These are phyloP conservation scores for Polymyxa betae DNA, from an alignment of 208 protist species.

Conservation along the genomic window DNA sequence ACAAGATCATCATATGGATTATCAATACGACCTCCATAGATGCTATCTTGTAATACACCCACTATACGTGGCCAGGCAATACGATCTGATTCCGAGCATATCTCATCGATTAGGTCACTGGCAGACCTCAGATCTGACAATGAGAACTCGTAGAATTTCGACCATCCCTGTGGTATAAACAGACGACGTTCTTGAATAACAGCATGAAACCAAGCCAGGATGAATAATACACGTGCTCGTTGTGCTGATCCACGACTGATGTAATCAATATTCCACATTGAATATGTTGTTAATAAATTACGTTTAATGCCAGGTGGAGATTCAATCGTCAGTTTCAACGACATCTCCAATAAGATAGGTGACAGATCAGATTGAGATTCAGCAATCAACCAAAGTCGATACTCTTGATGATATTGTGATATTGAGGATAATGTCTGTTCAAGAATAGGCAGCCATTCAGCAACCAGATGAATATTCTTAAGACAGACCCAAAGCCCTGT, in stretches of 20 bases:
- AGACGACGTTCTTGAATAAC: slow-evolving; percentile 92
- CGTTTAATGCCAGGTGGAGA: slow-evolving; percentile 90
- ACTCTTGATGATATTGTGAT: slow-evolving; percentile 77
- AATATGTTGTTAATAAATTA: slow-evolving; percentile 88
- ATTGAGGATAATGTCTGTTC: slow-evolving; percentile 87
- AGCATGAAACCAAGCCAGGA: slow-evolving; percentile 90
- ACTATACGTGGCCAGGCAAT: slow-evolving; percentile 85
- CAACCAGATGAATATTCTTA: slow-evolving; percentile 95
- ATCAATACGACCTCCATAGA: slow-evolving; percentile 95
- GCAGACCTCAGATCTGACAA: slow-evolving; percentile 86
- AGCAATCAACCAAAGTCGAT: slow-evolving; percentile 91
- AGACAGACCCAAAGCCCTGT: slow-evolving; percentile 90
- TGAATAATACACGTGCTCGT: slow-evolving; percentile 87
- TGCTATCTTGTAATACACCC: slow-evolving; percentile 87
- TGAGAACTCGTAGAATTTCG: slow-evolving; percentile 94
- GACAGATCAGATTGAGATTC: slow-evolving; percentile 91
- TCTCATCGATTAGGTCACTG: slow-evolving; percentile 83
- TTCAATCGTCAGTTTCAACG: slow-evolving; percentile 93
- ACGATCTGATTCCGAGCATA: slow-evolving; percentile 69
- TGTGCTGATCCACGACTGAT: slow-evolving; percentile 74
- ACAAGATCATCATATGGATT: slow-evolving; percentile 87
- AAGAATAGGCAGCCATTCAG: slow-evolving; percentile 85
- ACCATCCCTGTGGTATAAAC: slow-evolving; percentile 95
- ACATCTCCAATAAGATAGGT: slow-evolving; percentile 86
- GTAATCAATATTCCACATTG: slow-evolving; percentile 66